phyloP scores from a whole-genome alignment of 305 asterid genomes.

The Fraxinus sp. region DNA sequence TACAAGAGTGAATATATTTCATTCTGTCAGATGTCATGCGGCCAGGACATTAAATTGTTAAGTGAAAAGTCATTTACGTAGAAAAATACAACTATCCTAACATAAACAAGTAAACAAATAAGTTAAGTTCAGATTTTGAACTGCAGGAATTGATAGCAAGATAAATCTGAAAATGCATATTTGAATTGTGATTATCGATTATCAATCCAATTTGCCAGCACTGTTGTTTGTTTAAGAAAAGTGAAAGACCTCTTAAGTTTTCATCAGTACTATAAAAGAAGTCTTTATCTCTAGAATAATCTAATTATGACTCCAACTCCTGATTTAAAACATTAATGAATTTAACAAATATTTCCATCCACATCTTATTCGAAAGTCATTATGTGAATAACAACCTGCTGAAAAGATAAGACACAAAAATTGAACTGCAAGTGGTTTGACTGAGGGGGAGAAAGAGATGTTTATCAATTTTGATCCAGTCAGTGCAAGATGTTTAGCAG shows the following conservation, averaged over 20 bases:
- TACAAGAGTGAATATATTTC: constrained; percentile 2
- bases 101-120: neutral
- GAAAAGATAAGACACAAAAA: neutral
- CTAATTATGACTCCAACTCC: neutral
- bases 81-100: neutral
- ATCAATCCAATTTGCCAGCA: neutral
- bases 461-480: neutral
- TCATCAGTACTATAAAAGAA: neutral
- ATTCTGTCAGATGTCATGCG: neutral
- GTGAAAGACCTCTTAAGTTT: neutral
- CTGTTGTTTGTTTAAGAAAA: neutral
- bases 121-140: neutral
- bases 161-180: neutral
- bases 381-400: neutral
- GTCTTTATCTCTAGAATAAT: neutral
- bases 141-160: neutral
- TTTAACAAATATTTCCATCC: neutral
- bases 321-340: neutral
- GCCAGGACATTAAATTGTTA: neutral
- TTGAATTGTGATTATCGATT: neutral
- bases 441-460: neutral
- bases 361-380: neutral
- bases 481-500: neutral
- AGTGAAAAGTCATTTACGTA: neutral
- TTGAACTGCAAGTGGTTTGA: neutral